A percentile compares a stretch with the other conserved stretches of the same genome.
phyloP scores from a whole-genome alignment of 257 asterid genomes.

The Solanum gandarillasii region DNA sequence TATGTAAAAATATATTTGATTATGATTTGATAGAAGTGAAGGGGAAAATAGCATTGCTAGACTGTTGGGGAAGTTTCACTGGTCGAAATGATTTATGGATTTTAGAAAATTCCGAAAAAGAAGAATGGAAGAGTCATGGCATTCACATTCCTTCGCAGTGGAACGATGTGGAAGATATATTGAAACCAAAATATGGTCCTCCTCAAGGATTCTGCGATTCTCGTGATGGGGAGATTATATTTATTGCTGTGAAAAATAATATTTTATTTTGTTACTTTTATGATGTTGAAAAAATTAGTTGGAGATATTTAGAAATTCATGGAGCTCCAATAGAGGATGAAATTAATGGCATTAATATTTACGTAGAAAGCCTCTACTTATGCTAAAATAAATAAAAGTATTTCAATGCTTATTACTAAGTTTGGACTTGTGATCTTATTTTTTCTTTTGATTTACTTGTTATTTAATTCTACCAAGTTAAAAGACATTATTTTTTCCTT shows the following conservation, averaged over 20 bases:
- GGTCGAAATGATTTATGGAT: neutral
- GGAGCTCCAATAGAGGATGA: neutral
- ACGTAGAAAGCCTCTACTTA: neutral
- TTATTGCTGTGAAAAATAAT: neutral
- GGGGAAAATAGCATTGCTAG: neutral
- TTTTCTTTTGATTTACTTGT: neutral
- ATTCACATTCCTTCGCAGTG: neutral
- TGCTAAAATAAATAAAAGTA: neutral
- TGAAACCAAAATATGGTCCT: neutral
- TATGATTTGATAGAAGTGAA: neutral
- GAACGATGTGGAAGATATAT: neutral
- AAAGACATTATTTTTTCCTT: neutral
- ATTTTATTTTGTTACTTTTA: neutral
- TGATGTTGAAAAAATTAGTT: neutral
- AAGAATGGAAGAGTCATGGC: neutral
- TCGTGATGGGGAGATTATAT: neutral
- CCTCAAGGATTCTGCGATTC: neutral
- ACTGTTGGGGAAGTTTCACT: neutral
- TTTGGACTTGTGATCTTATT: neutral
- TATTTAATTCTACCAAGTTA: neutral
- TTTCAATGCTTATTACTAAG: no score
- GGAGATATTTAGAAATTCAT: neutral
- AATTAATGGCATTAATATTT: neutral
- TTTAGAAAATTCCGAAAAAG: neutral
- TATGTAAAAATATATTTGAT: neutral